Conservation (phyloP, 805 yeast genomes). For the Hanseniaspora valbyensis region DNA sequence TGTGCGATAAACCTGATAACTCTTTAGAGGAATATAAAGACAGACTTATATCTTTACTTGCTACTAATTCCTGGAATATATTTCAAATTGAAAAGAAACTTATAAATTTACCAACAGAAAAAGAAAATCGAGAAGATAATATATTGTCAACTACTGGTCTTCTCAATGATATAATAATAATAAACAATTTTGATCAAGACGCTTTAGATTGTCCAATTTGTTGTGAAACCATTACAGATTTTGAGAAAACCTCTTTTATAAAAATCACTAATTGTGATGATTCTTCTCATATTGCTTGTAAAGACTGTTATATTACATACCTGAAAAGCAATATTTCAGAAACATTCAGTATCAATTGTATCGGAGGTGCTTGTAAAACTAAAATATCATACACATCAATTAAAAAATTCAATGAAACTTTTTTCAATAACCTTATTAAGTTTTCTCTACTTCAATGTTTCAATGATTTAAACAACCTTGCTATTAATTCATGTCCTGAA, state of each 20-base stretch:
- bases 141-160: background rate
- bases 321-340: conserved; percentile 42
- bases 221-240: conserved; percentile 41
- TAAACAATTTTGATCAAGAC: conserved; percentile 22
- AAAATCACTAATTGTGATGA: conserved; percentile 54
- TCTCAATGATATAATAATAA: conserved; percentile 16
- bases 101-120: too few relatives aligned
- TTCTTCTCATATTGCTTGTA: conserved; percentile 39
- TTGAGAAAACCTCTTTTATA: conserved; percentile 28
- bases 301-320: conserved; percentile 55
- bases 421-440: conserved; percentile 33
- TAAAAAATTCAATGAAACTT: conserved; percentile 20
- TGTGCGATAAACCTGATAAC: background rate
- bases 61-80: conserved; percentile 1
- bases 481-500: conserved; percentile 68
- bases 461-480: conserved; percentile 27
- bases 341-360: conserved; percentile 51
- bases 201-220: conserved; percentile 50
- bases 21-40: background rate
- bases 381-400: conserved; percentile 37
- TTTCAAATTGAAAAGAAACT: background rate
- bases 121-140: background rate
- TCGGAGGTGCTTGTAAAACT: conserved; percentile 30
- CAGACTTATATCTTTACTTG: background rate
- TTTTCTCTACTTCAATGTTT: conserved; percentile 43